Evolutionary conservation across 2,329 filamentous ascomycete genomes (phyloP).

Genomic region (Cercospora beticola): DNA sequence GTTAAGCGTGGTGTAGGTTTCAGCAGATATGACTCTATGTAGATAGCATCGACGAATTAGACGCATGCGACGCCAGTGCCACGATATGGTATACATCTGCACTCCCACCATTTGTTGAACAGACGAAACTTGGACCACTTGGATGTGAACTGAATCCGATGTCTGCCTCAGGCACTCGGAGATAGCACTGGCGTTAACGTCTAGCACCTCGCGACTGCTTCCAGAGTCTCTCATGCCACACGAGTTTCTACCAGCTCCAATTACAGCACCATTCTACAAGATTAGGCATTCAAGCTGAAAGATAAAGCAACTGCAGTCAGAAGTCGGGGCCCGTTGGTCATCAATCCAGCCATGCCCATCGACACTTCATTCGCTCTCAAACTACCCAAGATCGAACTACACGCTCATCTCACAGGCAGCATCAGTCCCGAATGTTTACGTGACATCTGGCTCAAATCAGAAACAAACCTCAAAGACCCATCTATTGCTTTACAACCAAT

Average conservation of each 20-base stretch:
- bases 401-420: constrained; percentile 77
- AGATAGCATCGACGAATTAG: neutral
- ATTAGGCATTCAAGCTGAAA: neutral
- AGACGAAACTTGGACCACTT: neutral
- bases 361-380: constrained; percentile 34
- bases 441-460: constrained; percentile 61
- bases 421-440: constrained; percentile 72
- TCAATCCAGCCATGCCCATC: constrained; percentile 1
- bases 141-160: neutral
- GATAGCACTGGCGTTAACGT: neutral
- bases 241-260: neutral
- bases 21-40: neutral
- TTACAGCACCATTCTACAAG: neutral
- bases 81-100: neutral
- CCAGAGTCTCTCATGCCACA: neutral
- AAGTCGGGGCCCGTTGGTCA: neutral
- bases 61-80: neutral
- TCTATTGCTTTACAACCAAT: constrained; percentile 65
- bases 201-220: neutral
- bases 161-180: neutral
- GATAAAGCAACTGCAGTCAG: neutral
- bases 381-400: constrained; percentile 59
- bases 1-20: neutral
- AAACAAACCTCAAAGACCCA: constrained; percentile 60
- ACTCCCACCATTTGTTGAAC: neutral